Evolutionary conservation across 1,284 basidiomycete species (phyloP).

Genomic region (Apiotrichum brassicae): DNA sequence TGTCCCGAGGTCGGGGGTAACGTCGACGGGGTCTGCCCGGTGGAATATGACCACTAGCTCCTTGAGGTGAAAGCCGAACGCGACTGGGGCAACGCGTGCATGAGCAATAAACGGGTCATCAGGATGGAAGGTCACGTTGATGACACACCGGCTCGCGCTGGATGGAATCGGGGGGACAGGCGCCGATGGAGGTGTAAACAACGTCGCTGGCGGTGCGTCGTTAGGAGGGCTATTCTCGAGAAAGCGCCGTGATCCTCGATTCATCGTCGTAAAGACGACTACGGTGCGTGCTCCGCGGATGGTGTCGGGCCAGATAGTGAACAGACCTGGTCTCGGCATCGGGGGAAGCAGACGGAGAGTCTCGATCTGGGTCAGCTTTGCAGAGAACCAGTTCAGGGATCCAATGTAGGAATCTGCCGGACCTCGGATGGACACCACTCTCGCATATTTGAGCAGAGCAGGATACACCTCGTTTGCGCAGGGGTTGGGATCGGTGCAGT

Average conservation of each 20-base stretch:
- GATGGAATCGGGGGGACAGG: background rate
- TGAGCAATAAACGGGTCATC: background rate
- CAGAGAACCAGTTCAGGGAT: background rate
- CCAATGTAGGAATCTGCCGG: background rate
- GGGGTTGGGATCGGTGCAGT: background rate
- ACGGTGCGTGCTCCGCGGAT: slow-evolving; percentile 1
- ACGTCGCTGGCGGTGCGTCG: background rate
- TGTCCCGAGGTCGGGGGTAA: background rate
- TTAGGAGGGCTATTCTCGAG: too few species aligned
- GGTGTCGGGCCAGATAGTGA: slow-evolving; percentile 3
- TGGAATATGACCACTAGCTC: slow-evolving; percentile 1
- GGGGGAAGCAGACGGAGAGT: slow-evolving; percentile 5
- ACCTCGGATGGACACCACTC: slow-evolving; percentile 1
- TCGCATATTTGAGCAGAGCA: background rate
- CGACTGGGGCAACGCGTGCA: background rate
- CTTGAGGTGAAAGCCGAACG: background rate
- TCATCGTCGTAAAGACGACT: slow-evolving; percentile 1
- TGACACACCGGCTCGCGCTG: background rate
- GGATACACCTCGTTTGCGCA: background rate
- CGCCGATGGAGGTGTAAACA: background rate
- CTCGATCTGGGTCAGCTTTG: background rate
- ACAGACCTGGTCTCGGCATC: background rate
- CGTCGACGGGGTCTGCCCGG: background rate
- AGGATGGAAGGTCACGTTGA: background rate
- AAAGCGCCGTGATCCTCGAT: background rate